These are phyloP conservation scores for Podaxis sp. DNA, from an alignment of 768 basidiomycete species.

Conservation along the genomic window DNA sequence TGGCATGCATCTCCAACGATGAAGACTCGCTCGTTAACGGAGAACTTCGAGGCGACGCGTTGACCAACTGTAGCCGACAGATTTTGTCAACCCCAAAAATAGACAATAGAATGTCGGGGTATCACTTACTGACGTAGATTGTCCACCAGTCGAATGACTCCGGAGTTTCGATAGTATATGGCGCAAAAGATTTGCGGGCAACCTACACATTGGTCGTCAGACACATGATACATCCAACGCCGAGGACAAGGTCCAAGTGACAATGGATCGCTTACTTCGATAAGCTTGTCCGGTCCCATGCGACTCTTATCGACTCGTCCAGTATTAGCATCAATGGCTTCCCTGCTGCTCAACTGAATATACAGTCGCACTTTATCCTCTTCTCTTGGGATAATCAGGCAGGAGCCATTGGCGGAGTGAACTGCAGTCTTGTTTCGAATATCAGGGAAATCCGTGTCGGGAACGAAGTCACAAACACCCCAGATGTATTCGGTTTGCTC, in stretches of 20 bases:
- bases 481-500: constrained; percentile 76
- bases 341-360: constrained; percentile 55
- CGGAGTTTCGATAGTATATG: constrained; percentile 46
- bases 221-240: neutral
- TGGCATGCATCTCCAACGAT: constrained; percentile 77
- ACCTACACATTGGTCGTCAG: constrained; percentile 30
- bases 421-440: constrained; percentile 60
- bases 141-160: constrained; percentile 69
- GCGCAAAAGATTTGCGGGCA: constrained; percentile 50
- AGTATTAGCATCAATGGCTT: constrained; percentile 36
- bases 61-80: constrained; percentile 52
- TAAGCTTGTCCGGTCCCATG: constrained; percentile 44
- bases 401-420: constrained; percentile 66
- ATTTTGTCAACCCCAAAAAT: neutral
- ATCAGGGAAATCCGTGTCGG: constrained; percentile 76
- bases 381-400: constrained; percentile 74
- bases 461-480: constrained; percentile 74
- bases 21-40: constrained; percentile 60
- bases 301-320: constrained; percentile 52
- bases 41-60: constrained; percentile 63
- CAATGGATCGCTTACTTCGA: constrained; percentile 36
- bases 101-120: neutral
- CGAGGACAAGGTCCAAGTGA: neutral
- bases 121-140: constrained; percentile 55
- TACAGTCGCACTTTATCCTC: constrained; percentile 66